These are phyloP conservation scores for Diphasiastrum complanatum DNA, from an alignment of 83 land plant species.

Conservation along the genomic window DNA sequence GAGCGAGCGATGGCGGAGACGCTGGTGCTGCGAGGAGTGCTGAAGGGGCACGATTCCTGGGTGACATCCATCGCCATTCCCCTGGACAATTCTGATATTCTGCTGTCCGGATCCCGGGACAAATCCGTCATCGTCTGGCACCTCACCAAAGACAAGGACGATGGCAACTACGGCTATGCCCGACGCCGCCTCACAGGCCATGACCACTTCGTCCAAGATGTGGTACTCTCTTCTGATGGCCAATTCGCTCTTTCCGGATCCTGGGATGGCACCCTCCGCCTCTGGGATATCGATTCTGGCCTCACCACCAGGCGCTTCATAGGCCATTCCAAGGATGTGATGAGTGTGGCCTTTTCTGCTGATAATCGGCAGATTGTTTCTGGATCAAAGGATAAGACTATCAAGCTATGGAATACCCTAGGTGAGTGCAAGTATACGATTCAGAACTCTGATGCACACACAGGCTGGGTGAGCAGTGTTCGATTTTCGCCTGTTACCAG, in stretches of 20 bases:
- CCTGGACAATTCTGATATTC: conserved; percentile 4
- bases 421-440: neutral
- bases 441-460: neutral
- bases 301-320: neutral
- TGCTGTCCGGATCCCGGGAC: neutral
- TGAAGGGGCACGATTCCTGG: neutral
- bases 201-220: neutral
- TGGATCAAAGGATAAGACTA: neutral
- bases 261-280: neutral
- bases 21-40: neutral
- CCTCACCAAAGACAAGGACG: conserved; percentile 4
- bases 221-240: neutral
- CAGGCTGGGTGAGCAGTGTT: neutral
- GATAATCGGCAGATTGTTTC: neutral
- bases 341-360: conserved; percentile 1
- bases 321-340: neutral
- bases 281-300: neutral
- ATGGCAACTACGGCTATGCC: neutral
- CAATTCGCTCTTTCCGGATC: neutral
- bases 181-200: neutral
- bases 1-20: conserved; percentile 13
- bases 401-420: neutral
- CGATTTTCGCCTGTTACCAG: neutral
- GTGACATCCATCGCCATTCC: conserved; percentile 11
- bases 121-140: conserved; percentile 9